Percentiles rank a stretch among this genome's conserved stretches.
Evolutionary conservation across 163 green algal genomes (phyloP).

Genomic region (Scenedesmus sp.): DNA sequence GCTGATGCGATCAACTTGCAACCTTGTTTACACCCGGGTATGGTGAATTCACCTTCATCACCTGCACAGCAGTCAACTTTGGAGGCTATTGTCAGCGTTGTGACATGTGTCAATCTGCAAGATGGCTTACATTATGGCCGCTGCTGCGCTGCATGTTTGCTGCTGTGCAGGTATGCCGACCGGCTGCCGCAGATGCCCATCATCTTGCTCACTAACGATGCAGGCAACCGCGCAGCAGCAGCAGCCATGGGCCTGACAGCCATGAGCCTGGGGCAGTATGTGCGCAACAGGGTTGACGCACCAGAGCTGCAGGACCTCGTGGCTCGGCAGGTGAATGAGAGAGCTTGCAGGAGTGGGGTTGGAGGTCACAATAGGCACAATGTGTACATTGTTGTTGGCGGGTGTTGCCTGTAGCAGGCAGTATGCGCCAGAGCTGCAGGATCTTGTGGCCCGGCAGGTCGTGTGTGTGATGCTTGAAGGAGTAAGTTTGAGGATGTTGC

Average conservation of each 20-base stretch:
- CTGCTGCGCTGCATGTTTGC: not conserved
- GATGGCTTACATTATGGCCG: not conserved
- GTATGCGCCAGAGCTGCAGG: constrained; percentile 76
- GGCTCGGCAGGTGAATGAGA: constrained; percentile 45
- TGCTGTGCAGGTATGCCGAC: constrained; percentile 56
- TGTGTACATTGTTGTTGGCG: not conserved
- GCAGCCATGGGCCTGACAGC: constrained; percentile 71
- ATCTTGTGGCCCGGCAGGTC: constrained; percentile 74
- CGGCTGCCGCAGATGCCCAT: constrained; percentile 68
- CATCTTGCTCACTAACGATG: constrained; percentile 93
- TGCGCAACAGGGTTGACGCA: constrained; percentile 54
- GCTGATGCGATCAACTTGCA: not conserved
- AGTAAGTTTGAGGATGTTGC: too few species aligned
- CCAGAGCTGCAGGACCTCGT: constrained; percentile 87
- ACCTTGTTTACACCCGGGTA: not conserved
- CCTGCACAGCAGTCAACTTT: not conserved
- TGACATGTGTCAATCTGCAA: not conserved
- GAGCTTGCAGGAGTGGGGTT: constrained; percentile 6
- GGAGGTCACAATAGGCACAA: too few species aligned
- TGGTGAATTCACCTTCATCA: not conserved
- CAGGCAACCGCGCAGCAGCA: constrained; percentile 83
- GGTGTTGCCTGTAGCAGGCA: constrained; percentile 52
- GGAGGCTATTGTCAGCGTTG: not conserved
- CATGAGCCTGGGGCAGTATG: constrained; percentile 73
- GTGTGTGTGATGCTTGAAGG: too few species aligned